Base-by-base conservation (phyloP, 495 filamentous ascomycete genomes). In the Neurospora sp. region DNA sequence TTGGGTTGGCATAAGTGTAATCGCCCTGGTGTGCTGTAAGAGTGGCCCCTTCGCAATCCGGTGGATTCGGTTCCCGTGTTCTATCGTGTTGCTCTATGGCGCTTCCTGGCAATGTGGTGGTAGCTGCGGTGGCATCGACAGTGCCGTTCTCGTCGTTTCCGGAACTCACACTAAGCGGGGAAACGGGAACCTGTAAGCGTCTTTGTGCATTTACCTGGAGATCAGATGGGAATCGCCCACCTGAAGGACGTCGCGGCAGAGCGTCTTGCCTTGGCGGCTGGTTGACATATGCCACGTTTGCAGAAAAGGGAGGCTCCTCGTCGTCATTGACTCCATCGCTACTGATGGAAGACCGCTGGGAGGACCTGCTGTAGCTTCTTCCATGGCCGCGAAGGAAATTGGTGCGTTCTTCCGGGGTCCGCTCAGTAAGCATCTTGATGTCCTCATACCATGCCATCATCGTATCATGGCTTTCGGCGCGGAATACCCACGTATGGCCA, bases 361-460 rank as follows among this genome's bases (percentile, higher is more conserved):
- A 94, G 14, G 84, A 84, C 71, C 89, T 89, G 77, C 92, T 96
- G 48, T 91, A 79, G 76, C 90, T 94, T 40, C 93, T 89, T 22
- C 89, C 88, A 76, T 95, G 93, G 65, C 88, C 86, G 31, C 91
- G 87, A 71, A 98, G 92, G 76, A 94, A 98, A 20, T 91, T 93
- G 77, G 91, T 91, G 3, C 94, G 90, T 71, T 96, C 94, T 77
- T 96, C 92, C 37, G 94, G 93, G n/a, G 90, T 93, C 78, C 91
- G 93, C 80, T 93, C 93, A 16, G 90, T 97, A 70, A 98, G 84
- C 44, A 85, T 87, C 76, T 93, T 93, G 74, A 99, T 96, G 77
- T 97, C 96, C 59, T 93, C 90, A 79, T 94, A 97, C 96, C 95
- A 97, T 37, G 93, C 92, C 84, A 97, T 89, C 96, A 99, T 98